Conservation (phyloP, 2,329 filamentous ascomycete genomes). For the Lecanosticta acicola region DNA sequence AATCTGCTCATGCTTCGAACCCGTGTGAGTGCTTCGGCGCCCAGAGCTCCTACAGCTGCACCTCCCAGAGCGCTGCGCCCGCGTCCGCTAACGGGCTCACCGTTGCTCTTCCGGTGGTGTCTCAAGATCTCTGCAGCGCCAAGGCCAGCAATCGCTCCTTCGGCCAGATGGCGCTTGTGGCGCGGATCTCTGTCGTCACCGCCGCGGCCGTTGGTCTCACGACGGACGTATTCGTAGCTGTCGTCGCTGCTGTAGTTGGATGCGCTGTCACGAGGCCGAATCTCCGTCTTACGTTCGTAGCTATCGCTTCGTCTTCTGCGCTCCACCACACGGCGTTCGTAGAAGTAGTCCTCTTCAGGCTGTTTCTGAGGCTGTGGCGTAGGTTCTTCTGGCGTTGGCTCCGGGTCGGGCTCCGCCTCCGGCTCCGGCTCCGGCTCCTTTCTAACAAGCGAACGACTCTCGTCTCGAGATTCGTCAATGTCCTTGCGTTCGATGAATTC, state of each 20-base stretch:
- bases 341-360: conserved; percentile 56
- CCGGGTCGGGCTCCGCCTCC: conserved; percentile 34
- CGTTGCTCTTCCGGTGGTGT: conserved; percentile 52
- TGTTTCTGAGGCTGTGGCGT: conserved; percentile 28
- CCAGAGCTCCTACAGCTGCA: conserved; percentile 56
- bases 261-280: conserved; percentile 49
- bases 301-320: conserved; percentile 40
- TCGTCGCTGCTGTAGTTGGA: conserved; percentile 57
- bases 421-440: conserved; percentile 24
- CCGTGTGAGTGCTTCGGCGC: conserved; percentile 53
- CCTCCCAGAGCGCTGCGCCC: conserved; percentile 53
- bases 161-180: conserved; percentile 54
- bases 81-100: conserved; percentile 48
- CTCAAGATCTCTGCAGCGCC: conserved; percentile 57
- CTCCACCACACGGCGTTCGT: conserved; percentile 53
- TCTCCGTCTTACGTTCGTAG: conserved; percentile 40
- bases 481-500: conserved; percentile 55
- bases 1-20: conserved; percentile 38
- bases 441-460: conserved; percentile 41
- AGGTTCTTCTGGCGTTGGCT: conserved; percentile 26
- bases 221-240: conserved; percentile 54
- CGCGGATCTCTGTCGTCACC: conserved; percentile 39
- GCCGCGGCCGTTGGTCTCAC: conserved; percentile 38
- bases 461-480: conserved; percentile 44
- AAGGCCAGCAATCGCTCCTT: conserved; percentile 55